Evolutionary conservation across 2,329 filamentous ascomycete genomes (phyloP).

Genomic region (Sphaerulina populicola): DNA sequence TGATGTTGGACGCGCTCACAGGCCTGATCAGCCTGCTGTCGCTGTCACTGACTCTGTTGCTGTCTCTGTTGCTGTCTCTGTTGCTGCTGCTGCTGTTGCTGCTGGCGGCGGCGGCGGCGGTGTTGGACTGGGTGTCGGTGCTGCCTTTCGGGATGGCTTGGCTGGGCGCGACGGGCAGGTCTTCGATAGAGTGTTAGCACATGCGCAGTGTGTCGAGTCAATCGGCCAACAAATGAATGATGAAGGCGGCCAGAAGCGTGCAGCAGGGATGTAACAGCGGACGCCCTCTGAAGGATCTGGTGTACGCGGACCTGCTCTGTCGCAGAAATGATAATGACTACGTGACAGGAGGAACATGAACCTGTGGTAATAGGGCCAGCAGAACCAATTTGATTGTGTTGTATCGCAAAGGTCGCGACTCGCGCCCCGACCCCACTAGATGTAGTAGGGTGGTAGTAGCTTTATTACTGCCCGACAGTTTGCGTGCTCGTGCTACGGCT

Average conservation of each 20-base stretch:
- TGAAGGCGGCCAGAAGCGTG: not conserved
- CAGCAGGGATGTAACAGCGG: slow-evolving; percentile 1
- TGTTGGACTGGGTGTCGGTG: slow-evolving; percentile 2
- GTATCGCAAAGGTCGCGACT: no score
- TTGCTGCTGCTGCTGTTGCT: not conserved
- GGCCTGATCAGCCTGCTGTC: not conserved
- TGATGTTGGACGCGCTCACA: slow-evolving; percentile 4
- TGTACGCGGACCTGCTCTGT: not conserved
- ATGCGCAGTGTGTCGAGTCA: not conserved
- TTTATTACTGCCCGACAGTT: no score
- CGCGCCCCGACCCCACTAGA: no score
- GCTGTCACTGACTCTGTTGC: not conserved
- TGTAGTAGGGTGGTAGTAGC: no score
- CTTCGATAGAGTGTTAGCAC: slow-evolving; percentile 4
- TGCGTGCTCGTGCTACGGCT: no score
- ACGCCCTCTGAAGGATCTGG: not conserved
- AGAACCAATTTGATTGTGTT: no score
- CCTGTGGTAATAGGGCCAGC: no score
- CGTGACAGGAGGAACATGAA: not conserved
- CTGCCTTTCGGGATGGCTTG: slow-evolving; percentile 1
- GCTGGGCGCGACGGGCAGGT: slow-evolving; percentile 5
- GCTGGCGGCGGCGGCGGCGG: slow-evolving; percentile 1
- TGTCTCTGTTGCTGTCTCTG: no score
- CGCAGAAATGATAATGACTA: not conserved
- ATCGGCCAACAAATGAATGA: not conserved